phyloP scores from a whole-genome alignment of 495 filamentous ascomycete species.

The Penicillium cataractarum region DNA sequence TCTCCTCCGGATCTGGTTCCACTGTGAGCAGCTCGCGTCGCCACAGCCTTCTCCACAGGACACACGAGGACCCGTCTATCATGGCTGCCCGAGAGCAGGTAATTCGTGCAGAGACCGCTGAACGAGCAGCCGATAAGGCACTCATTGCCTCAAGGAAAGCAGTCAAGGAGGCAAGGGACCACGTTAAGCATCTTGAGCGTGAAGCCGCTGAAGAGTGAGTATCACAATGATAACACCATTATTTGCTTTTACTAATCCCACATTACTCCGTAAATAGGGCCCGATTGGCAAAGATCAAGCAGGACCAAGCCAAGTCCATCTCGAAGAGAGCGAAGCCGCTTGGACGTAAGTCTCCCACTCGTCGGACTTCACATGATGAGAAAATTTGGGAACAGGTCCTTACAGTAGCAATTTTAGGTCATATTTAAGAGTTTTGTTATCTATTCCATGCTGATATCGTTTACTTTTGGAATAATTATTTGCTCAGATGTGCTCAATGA shows the following conservation, averaged over 20 bases:
- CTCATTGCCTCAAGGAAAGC: slow-evolving; percentile 57
- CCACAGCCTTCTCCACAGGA: slow-evolving; percentile 49
- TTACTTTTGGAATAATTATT: background rate
- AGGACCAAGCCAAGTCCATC: slow-evolving; percentile 62
- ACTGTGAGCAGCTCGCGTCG: slow-evolving; percentile 38
- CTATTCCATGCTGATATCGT: background rate
- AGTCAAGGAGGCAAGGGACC: slow-evolving; percentile 62
- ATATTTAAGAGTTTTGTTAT: background rate
- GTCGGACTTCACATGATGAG: no score
- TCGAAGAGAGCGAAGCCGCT: slow-evolving; percentile 67
- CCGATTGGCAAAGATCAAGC: slow-evolving; percentile 67
- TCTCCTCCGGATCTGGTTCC: slow-evolving; percentile 15
- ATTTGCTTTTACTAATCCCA: background rate
- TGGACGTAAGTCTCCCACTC: slow-evolving; percentile 55
- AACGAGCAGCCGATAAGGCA: slow-evolving; percentile 65
- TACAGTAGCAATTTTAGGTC: background rate
- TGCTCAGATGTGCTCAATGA: background rate
- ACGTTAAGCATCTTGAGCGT: slow-evolving; percentile 63
- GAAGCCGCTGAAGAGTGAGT: slow-evolving; percentile 64
- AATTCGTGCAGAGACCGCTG: slow-evolving; percentile 59
- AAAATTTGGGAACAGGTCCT: background rate
- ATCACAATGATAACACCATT: background rate
- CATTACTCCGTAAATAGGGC: slow-evolving; percentile 28
- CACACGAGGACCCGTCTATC: slow-evolving; percentile 61
- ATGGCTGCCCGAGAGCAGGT: slow-evolving; percentile 59